Evolutionary conservation across 371 early-diverging fungal genomes (phyloP), one percentile per base, ranked within the genome.

Genomic region (Blastocladiella emersonii): DNA sequence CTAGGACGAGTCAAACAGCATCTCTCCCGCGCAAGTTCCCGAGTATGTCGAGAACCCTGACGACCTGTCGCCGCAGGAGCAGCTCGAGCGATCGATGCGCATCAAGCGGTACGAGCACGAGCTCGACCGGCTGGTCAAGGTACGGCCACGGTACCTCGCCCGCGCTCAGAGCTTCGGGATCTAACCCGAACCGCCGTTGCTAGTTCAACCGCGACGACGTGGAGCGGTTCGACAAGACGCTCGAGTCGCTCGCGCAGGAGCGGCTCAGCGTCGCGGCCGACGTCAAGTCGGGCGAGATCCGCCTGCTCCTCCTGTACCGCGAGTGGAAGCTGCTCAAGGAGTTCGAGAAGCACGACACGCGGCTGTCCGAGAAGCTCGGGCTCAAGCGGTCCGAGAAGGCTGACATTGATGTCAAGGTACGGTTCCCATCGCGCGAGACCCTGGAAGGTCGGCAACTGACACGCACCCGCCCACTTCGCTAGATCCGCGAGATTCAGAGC

Each of bases 301-400:
- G 75, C 62, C 69, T 79, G 19, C 66, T 77, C 15, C 65, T 81
- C 15, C 72, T 81, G 1, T 78, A 74, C 66, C 56, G 68, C 34
- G 81, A 81, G 68, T 81, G 81, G 81, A 67, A 70, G 6, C 68
- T 80, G 34, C 68, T 81, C 30, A 81, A 81, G 66, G 81, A 81
- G 59, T 81, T 81, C 66, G 79, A 81, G 64, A 74, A 76, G 68
- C 64, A 71, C 62, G 81, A 81, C 67, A 74, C 72, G 27, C 34
- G n/a, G 0, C 63, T 79, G 25, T 75, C 73, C 3, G 76, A 79
- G 12, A 81, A 79, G 60, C 66, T 79, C 27, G 27, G 56, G 15
- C 37, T 49, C 34, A 79, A 78, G 66, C 62, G 63, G 62, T 53
- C 61, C 32, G 79, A 78, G 63, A 76, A 76, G 64, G 65, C 63